A percentile compares a stretch with the other conserved stretches of the same genome.
phyloP scores from a whole-genome alignment of 352 stramenopile species.

The Phytophthora crassamura region DNA sequence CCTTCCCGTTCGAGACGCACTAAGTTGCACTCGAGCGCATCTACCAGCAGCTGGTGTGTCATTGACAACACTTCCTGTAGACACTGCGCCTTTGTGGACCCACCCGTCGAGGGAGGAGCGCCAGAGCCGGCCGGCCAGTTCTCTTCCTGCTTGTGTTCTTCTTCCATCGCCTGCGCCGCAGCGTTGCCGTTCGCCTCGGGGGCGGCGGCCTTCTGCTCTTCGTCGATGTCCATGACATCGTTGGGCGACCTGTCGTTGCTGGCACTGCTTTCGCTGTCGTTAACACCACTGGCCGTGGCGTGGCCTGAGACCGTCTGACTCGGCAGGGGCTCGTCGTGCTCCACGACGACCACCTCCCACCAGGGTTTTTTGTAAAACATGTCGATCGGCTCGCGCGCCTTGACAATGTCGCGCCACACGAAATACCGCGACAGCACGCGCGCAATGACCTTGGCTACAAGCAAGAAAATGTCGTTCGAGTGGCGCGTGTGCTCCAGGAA shows the following conservation, averaged over 20 bases:
- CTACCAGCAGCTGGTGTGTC: conserved; percentile 70
- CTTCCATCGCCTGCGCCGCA: conserved; percentile 1
- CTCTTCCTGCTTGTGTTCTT: conserved; percentile 22
- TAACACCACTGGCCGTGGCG: conserved; percentile 26
- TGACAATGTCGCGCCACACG: conserved; percentile 56
- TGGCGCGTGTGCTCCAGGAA: conserved; percentile 76
- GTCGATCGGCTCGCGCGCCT: conserved; percentile 74
- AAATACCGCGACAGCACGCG: conserved; percentile 68
- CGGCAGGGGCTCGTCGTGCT: conserved; percentile 53
- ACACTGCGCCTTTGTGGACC: conserved; percentile 45
- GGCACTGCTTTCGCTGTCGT: conserved; percentile 31
- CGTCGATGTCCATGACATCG: conserved; percentile 33
- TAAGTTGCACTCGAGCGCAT: conserved; percentile 75
- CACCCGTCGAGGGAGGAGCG: not conserved
- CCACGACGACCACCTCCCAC: conserved; percentile 86
- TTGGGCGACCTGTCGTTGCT: conserved; percentile 29
- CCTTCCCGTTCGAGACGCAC: conserved; percentile 69
- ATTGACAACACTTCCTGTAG: conserved; percentile 66
- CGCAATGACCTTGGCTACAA: conserved; percentile 88
- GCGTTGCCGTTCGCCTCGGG: not conserved
- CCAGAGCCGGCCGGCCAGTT: not conserved
- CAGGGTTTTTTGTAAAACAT: conserved; percentile 93
- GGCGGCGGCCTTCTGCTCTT: conserved; percentile 12
- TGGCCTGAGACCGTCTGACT: conserved; percentile 16
- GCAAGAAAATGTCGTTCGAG: conserved; percentile 94